Evolutionary conservation across 306 rosid species (phyloP).

Genomic region (Carpinus viminea): DNA sequence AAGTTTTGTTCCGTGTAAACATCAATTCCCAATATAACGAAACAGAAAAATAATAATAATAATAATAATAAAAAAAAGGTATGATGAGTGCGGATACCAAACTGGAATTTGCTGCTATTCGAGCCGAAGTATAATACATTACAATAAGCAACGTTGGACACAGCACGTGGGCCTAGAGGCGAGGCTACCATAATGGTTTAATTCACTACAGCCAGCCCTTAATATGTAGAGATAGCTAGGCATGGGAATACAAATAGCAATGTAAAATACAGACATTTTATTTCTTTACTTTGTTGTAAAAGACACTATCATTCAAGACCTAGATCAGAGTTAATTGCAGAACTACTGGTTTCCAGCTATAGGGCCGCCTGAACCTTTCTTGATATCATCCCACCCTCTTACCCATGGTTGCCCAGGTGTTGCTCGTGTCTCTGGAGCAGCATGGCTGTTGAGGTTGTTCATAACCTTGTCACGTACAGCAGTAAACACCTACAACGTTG

Average conservation of each 20-base stretch:
- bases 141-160: too few species aligned
- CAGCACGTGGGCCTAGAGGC: background rate
- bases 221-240: background rate
- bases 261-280: background rate
- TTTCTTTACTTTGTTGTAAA: background rate
- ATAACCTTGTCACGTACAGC: conserved; percentile 51
- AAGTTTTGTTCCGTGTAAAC: too few species aligned
- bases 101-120: too few species aligned
- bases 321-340: background rate
- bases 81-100: too few species aligned
- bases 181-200: background rate
- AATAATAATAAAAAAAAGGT: too few species aligned
- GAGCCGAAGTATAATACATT: too few species aligned
- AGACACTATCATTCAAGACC: background rate
- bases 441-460: conserved; percentile 61
- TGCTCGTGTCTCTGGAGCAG: conserved; percentile 77
- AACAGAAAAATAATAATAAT: too few species aligned
- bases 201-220: background rate
- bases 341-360: conserved; percentile 73
- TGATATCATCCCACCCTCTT: conserved; percentile 94
- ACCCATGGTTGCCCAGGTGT: conserved; percentile 85
- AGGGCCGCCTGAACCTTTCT: conserved; percentile 63
- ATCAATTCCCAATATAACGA: too few species aligned
- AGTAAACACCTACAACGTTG: conserved; percentile 60
- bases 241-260: background rate